Base-by-base conservation (phyloP, 371 early-diverging fungal species). In the Lichtheimia ramosa region DNA sequence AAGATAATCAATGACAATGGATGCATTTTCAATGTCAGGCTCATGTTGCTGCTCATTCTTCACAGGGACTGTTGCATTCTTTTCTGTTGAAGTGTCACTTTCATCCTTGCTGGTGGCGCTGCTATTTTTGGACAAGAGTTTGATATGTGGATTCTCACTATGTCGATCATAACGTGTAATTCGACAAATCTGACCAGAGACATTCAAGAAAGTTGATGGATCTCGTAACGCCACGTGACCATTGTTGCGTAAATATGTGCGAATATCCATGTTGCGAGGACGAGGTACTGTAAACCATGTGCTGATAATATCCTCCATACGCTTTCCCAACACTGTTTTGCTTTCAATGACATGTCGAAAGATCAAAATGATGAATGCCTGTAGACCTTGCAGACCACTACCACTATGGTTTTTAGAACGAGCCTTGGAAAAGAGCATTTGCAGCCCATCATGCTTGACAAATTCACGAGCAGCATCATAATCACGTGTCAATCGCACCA, bases 321-420 rank as follows among this genome's bases (percentile, higher is more conserved):
- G 71, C 14, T 66, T 65, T 55, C 80, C 76, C 56, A 97, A 65
- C 0, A 92, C 82, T 0, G 69, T 64, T 18, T 76, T 64, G 61
- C 86, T 81, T 71, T 98, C 98, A 46, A 96, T 81, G 14, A 92
- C 79, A 62, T 98, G 95, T 3, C 97, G 87, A 51, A 98, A 65
- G 46, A 97, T 90, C 56, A 96, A 85, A 27, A 91, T 75, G 42
- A 87, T 84, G 43, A 92, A 81, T 5, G 87, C 81, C 58, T 86
- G 89, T 41, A 92, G 90, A 3, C 90, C 87, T 58, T 81, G 81
- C 46, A 91, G 25, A 20, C 53, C 53, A 40, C 20, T 53, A 6
- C 40, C 85, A 7, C 79, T 78, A 51, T 84, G 82, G 4, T 86
- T 61, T 40, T 75, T 73, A 1, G 65, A 61, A 7, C 79, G 70